Evolutionary conservation across 1,284 basidiomycete genomes (phyloP).

Genomic region (Golubevia sp.): DNA sequence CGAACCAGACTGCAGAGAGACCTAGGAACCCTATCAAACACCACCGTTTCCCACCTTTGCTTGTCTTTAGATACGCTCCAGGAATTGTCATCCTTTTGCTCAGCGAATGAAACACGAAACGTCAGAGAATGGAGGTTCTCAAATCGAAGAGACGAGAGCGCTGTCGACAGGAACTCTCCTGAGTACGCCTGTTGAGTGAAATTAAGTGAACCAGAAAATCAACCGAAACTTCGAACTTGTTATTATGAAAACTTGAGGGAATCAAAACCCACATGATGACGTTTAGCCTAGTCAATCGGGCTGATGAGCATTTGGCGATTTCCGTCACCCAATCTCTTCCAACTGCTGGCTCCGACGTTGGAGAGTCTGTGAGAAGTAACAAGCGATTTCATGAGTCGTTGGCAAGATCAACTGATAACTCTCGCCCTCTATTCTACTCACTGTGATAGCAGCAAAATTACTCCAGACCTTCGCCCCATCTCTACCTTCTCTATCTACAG

Average conservation of each 20-base stretch:
- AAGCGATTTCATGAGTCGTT: conserved; percentile 14
- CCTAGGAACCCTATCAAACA: too few species aligned
- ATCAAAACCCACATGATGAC: conserved; percentile 33
- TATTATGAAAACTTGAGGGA: conserved; percentile 55
- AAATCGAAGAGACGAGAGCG: too few species aligned
- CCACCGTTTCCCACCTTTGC: too few species aligned
- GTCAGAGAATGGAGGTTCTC: too few species aligned
- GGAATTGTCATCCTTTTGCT: too few species aligned
- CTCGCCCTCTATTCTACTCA: background rate
- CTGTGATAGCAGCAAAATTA: conserved; percentile 63
- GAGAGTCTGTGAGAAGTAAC: conserved; percentile 64
- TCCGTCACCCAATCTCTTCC: conserved; percentile 69
- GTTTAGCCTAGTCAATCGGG: conserved; percentile 49
- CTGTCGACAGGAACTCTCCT: too few species aligned
- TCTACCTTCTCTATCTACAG: background rate
- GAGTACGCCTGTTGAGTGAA: conserved; percentile 65
- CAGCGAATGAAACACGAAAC: too few species aligned
- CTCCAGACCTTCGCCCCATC: conserved; percentile 22
- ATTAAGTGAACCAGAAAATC: conserved; percentile 41
- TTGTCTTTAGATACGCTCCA: too few species aligned
- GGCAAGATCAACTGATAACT: too few species aligned
- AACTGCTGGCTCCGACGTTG: conserved; percentile 65
- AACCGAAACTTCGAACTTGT: background rate
- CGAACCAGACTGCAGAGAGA: too few species aligned
- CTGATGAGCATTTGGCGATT: conserved; percentile 57